Evolutionary conservation across 2,329 filamentous ascomycete genomes (phyloP), one percentile per base, ranked within the genome.

Genomic region (Bipolaris cookei): DNA sequence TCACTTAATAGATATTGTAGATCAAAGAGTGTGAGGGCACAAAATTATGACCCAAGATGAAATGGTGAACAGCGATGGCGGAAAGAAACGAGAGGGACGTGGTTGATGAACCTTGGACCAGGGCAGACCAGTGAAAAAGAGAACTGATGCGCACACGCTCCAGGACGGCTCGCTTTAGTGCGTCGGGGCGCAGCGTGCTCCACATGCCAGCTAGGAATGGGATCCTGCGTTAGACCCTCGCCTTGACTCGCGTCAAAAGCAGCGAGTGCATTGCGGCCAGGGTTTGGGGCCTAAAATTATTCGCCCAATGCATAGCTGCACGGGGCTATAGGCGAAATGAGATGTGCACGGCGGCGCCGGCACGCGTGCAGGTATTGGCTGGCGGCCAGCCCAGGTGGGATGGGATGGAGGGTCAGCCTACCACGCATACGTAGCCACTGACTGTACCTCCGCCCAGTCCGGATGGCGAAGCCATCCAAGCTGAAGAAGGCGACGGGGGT

Each of bases 101-200:
- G 72, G 75, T 76, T 76, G 74, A 77, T 77, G 76, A 78, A 77
- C 74, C 74, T 69, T 64, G 67, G 67, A 69, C 67, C 66, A 76
- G 68, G 72, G 70, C 51, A 70, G 73, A 69, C 59, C 74, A 71
- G 66, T 71, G 70, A 75, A 77, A 74, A 64, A 77, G 76, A 75
- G 56, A 72, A 77, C 76, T 75, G 75, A 77, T 75, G 74, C 71
- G 73, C 73, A 74, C 73, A 74, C 68, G 76, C 71, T 68, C 63
- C 61, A 59, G 65, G 68, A 67, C 66, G 68, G 71, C 64, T 70
- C 72, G 69, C 70, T 74, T 73, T 74, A 76, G 74, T 74, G 74
- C 64, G 59, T 53, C 59, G 70, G 71, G 71, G 75, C 75, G 73
- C 74, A 76, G 74, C 68, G 69, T 61, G 65, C 68, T 71, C 71